Percentiles rank a stretch among this genome's conserved stretches.
These are phyloP conservation scores for Areca catechu DNA, from an alignment of 176 grass and related monocot species.

Conservation along the genomic window DNA sequence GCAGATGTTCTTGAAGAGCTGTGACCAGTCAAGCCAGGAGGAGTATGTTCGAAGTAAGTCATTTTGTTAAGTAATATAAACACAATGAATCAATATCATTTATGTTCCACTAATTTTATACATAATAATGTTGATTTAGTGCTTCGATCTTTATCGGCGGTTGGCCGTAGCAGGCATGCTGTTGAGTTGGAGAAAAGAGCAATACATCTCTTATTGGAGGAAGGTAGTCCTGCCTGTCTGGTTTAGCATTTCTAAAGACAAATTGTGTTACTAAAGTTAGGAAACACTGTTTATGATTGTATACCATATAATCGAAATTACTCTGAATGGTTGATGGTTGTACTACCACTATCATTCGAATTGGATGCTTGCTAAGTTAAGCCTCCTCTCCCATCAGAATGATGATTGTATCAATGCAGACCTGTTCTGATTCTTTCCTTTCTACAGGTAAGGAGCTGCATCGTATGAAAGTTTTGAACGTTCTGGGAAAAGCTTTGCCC, in stretches of 20 bases:
- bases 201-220: constrained; percentile 79
- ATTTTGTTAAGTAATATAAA: constrained; percentile 1
- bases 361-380: background rate
- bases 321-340: background rate
- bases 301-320: background rate
- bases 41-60: constrained; percentile 78
- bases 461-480: constrained; percentile 67
- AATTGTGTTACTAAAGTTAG: background rate
- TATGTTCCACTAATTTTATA: too few species aligned
- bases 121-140: constrained; percentile 20
- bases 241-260: constrained; percentile 6
- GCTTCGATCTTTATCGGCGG: constrained; percentile 64
- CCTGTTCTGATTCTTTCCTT: background rate
- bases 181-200: constrained; percentile 83
- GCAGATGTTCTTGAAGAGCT: constrained; percentile 63
- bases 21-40: constrained; percentile 72
- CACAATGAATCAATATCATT: too few species aligned
- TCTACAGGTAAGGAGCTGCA: constrained; percentile 56
- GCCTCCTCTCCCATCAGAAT: too few species aligned
- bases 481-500: constrained; percentile 49
- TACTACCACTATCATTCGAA: background rate
- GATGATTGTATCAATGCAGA: background rate
- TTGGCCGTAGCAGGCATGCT: constrained; percentile 70
- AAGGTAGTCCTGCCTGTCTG: constrained; percentile 49
- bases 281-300: background rate